These are phyloP conservation scores for Clavispora fructus DNA, from an alignment of 805 yeast species.

Conservation along the genomic window DNA sequence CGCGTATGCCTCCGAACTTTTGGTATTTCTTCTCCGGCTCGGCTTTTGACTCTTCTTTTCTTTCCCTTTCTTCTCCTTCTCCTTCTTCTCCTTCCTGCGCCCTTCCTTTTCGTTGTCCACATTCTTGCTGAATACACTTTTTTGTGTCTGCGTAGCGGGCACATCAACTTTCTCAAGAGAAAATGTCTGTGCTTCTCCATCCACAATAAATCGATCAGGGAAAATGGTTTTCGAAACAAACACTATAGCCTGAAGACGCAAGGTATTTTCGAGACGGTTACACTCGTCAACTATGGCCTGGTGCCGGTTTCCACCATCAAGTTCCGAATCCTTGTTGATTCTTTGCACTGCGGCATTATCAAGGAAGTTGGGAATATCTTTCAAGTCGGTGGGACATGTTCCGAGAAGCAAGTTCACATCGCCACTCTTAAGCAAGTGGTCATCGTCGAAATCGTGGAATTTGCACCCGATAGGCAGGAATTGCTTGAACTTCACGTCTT, in stretches of 20 bases:
- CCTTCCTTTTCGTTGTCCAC: not conserved
- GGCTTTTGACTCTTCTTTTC: conserved; percentile 1
- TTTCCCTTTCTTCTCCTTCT: not conserved
- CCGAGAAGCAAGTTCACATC: conserved; percentile 20
- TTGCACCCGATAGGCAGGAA: conserved; percentile 50
- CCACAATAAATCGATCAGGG: conserved; percentile 3
- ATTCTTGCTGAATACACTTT: conserved; percentile 1
- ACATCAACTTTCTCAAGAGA: conserved; percentile 7
- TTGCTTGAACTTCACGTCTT: conserved; percentile 61
- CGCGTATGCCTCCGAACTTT: not conserved
- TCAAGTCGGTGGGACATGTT: conserved; percentile 9
- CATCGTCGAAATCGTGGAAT: conserved; percentile 60
- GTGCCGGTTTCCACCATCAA: conserved; percentile 3
- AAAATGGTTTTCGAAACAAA: conserved; percentile 18
- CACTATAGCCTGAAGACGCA: conserved; percentile 23
- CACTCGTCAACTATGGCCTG: conserved; percentile 7
- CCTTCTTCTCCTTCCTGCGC: not conserved
- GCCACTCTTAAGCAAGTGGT: conserved; percentile 30
- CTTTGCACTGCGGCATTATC: conserved; percentile 16
- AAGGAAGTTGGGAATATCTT: conserved; percentile 17
- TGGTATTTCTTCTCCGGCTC: not conserved
- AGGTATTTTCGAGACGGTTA: conserved; percentile 21
- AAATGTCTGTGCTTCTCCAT: not conserved
- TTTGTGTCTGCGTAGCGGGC: conserved; percentile 6
- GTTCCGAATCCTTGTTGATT: conserved; percentile 11